Conservation (phyloP, 2,329 filamentous ascomycete species). For the Colletotrichum liriopes region DNA sequence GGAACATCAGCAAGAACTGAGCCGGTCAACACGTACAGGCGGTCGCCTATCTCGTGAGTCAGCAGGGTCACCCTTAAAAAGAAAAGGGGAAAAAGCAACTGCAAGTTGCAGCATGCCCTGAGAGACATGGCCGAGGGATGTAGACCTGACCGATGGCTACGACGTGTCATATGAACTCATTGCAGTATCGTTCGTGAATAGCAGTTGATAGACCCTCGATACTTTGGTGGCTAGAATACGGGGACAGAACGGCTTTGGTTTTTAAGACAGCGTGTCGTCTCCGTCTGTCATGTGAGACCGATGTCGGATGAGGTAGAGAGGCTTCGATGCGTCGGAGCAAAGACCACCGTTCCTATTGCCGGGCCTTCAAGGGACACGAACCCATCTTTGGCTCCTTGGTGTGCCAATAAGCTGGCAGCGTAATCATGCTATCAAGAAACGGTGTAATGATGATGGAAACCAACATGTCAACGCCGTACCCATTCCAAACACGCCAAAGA, state of each 20-base stretch:
- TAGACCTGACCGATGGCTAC: neutral
- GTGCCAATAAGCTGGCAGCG: neutral
- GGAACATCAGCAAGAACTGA: neutral
- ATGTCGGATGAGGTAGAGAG: neutral
- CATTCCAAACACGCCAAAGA: neutral
- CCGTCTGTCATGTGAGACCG: neutral
- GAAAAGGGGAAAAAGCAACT: neutral
- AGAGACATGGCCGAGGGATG: neutral
- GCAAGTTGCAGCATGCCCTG: neutral
- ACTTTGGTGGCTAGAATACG: neutral
- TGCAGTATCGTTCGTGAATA: neutral
- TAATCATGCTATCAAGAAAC: neutral
- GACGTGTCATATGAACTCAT: too few species aligned
- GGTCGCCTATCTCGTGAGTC: neutral
- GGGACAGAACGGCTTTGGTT: too few species aligned
- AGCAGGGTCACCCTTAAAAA: neutral
- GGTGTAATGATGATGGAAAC: neutral
- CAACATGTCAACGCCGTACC: neutral
- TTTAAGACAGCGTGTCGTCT: neutral
- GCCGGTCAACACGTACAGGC: neutral
- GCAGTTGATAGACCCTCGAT: neutral
- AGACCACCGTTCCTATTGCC: neutral
- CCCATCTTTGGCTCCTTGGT: neutral
- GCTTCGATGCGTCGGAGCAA: neutral
- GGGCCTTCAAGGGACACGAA: too few species aligned